Percentiles rank a stretch among this genome's conserved stretches.
These are phyloP conservation scores for Plenodomus tracheiphilus DNA, from an alignment of 2,329 filamentous ascomycete species.

Conservation along the genomic window DNA sequence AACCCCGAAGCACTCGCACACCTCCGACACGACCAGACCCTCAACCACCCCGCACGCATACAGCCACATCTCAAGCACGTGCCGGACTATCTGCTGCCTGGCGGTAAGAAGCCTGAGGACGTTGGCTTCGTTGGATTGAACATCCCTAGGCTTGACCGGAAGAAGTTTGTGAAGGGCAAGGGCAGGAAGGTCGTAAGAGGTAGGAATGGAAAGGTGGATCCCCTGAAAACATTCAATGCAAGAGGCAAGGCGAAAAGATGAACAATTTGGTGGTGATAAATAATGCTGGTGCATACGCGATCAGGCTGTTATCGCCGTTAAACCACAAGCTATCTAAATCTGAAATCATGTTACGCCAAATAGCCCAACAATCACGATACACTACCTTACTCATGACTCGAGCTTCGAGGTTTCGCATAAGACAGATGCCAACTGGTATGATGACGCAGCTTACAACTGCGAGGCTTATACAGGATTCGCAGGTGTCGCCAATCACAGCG, in stretches of 20 bases:
- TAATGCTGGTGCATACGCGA: not conserved
- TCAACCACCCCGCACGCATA: slow-evolving; percentile 73
- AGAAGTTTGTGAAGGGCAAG: slow-evolving; percentile 50
- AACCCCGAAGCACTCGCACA: slow-evolving; percentile 88
- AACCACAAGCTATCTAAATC: too few relatives aligned
- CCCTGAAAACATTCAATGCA: slow-evolving; percentile 82
- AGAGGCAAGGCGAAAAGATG: slow-evolving; percentile 44
- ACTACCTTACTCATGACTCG: too few relatives aligned
- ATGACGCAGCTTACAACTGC: too few relatives aligned
- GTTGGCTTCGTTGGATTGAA: slow-evolving; percentile 75
- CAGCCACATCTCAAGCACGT: slow-evolving; percentile 85
- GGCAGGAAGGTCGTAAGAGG: slow-evolving; percentile 54
- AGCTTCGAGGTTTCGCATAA: too few relatives aligned
- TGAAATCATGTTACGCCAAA: too few relatives aligned
- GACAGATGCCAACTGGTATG: too few relatives aligned
- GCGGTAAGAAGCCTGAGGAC: slow-evolving; percentile 69
- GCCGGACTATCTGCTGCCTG: slow-evolving; percentile 87
- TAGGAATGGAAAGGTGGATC: slow-evolving; percentile 74
- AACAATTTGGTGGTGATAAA: not conserved
- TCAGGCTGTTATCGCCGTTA: too few relatives aligned
- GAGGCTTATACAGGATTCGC: too few relatives aligned
- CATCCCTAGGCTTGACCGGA: slow-evolving; percentile 47
- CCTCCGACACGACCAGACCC: slow-evolving; percentile 85
- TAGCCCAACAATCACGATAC: too few relatives aligned
- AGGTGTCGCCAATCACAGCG: too few relatives aligned